Evolutionary conservation across 2,329 filamentous ascomycete species (phyloP), one percentile per base, ranked within the genome.

Genomic region (Zymoseptoria crescenta): DNA sequence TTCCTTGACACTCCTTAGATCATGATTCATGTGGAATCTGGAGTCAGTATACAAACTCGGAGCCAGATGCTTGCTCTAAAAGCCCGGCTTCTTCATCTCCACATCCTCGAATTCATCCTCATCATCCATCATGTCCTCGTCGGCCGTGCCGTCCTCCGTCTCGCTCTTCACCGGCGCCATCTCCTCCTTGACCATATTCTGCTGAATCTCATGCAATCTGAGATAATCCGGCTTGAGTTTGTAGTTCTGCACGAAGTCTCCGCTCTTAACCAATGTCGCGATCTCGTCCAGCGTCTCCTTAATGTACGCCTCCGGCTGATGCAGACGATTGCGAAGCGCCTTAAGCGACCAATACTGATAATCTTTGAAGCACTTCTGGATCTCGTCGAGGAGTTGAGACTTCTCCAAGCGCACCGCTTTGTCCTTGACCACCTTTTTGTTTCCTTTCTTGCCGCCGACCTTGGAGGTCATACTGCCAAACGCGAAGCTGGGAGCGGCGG

Each of bases 331-430:
- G 64, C 91, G 90, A 66, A 99, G 83, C 4, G 88, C 84, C 70
- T 90, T 92, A 80, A 97, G 89, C n/a, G 88, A 86, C 92, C 93
- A 99, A 75, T 94, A 97, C 68, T 87, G 86, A 80, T 88, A 96
- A 69, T 88, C 80, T 58, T 87, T 84, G 84, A 96, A 99, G 71
- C 87, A 88, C 54, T 82, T 77, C 78, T 93, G 91, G 62, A 99
- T 86, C 64, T 84, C 82, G 76, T 96, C 92, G 75, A 96, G 77
- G 63, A 99, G 85, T 69, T 94, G 88, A 79, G 91, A 87, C 74
- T 92, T 86, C 51, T 91, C 87, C 76, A 97, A 92, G 76, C 94
- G 92, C 35, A 90, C 88, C 28, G 89, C 87, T 79, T 97, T 96
- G 75, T 90, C 87, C 83, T 67, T 75, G 74, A 64, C 71, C 62